A percentile compares a stretch with the other conserved stretches of the same genome.
These are phyloP conservation scores for Trapa bicornis DNA, from an alignment of 345 rosid species.

Conservation along the genomic window DNA sequence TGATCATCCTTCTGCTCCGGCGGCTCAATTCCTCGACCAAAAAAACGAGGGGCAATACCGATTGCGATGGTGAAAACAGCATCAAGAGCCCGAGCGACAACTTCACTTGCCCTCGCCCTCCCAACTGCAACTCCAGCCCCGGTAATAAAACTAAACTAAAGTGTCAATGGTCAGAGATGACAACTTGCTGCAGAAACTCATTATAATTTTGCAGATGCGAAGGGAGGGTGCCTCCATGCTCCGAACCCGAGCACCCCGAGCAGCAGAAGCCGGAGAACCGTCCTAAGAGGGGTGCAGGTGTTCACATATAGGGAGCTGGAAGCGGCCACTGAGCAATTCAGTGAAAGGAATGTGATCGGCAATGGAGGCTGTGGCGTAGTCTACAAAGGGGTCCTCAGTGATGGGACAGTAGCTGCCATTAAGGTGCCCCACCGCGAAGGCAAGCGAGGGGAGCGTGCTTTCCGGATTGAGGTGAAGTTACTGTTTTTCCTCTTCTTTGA, in stretches of 20 bases:
- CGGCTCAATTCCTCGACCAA: constrained; percentile 24
- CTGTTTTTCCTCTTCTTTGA: constrained; percentile 17
- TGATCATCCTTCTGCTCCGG: constrained; percentile 33
- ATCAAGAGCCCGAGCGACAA: constrained; percentile 16
- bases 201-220: constrained; percentile 32
- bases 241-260: background rate
- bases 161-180: too few species aligned
- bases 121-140: constrained; percentile 49
- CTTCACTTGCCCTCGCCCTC: constrained; percentile 28
- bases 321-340: constrained; percentile 46
- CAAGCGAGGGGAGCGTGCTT: constrained; percentile 70
- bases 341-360: constrained; percentile 48
- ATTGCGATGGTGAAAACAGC: constrained; percentile 7
- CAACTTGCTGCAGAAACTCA: too few species aligned
- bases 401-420: constrained; percentile 72
- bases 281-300: constrained; percentile 49
- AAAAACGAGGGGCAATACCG: constrained; percentile 10
- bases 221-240: constrained; percentile 40
- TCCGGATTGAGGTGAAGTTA: constrained; percentile 61
- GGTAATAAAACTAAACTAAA: constrained; percentile 26
- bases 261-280: constrained; percentile 3
- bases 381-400: constrained; percentile 55
- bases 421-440: constrained; percentile 51
- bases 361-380: constrained; percentile 51
- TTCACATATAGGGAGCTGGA: constrained; percentile 79